A percentile compares a stretch with the other conserved stretches of the same genome.
phyloP scores from a whole-genome alignment of 1,284 basidiomycete species.

The Pseudozyma sp. region DNA sequence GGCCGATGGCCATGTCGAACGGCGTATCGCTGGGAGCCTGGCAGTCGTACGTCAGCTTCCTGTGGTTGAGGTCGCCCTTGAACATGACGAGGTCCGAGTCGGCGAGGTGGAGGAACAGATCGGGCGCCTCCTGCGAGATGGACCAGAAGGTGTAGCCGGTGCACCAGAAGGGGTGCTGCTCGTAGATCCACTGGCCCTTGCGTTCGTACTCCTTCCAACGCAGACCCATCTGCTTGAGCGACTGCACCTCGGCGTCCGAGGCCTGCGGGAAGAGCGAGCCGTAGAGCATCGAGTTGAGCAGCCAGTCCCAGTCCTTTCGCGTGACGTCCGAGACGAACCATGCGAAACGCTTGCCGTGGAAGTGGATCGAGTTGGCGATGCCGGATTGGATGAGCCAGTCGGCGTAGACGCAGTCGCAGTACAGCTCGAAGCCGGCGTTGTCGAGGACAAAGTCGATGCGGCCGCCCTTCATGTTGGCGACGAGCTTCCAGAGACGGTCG shows the following conservation, averaged over 20 bases:
- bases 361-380: slow-evolving; percentile 83
- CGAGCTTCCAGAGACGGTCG: slow-evolving; percentile 82
- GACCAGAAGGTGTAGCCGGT: slow-evolving; percentile 77
- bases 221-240: slow-evolving; percentile 81
- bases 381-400: slow-evolving; percentile 92
- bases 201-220: slow-evolving; percentile 94
- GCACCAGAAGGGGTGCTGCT: slow-evolving; percentile 81
- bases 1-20: slow-evolving; percentile 91
- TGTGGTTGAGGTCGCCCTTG: slow-evolving; percentile 92
- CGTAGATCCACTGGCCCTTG: slow-evolving; percentile 93
- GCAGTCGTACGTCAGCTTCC: slow-evolving; percentile 75
- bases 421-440: slow-evolving; percentile 92
- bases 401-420: slow-evolving; percentile 91
- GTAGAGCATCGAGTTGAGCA: slow-evolving; percentile 70
- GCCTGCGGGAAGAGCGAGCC: slow-evolving; percentile 76
- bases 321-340: slow-evolving; percentile 84
- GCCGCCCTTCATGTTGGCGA: slow-evolving; percentile 74
- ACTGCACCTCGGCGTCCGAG: slow-evolving; percentile 84
- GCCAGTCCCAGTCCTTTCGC: slow-evolving; percentile 94
- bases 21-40: slow-evolving; percentile 86
- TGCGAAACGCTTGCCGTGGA: slow-evolving; percentile 79
- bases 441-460: slow-evolving; percentile 73
- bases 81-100: slow-evolving; percentile 92
- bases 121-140: slow-evolving; percentile 77
- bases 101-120: slow-evolving; percentile 91